These are phyloP conservation scores for Physaria fendleri DNA, from an alignment of 345 rosid genomes.

Conservation along the genomic window DNA sequence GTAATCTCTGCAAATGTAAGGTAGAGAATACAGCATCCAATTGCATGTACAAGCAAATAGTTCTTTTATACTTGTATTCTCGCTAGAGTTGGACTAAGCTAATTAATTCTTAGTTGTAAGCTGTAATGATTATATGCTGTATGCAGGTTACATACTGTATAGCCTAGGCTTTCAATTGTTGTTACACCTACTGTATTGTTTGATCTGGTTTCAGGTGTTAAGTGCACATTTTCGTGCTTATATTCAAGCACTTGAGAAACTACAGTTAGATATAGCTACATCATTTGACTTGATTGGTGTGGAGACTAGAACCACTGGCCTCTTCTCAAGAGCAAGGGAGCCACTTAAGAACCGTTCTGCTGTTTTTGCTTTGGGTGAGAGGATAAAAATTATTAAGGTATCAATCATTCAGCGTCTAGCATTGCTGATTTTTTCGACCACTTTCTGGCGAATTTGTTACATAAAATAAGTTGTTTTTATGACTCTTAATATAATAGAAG, in stretches of 20 bases:
- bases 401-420: neutral
- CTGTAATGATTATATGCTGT: neutral
- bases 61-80: neutral
- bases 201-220: slow-evolving; percentile 58
- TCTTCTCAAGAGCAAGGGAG: slow-evolving; percentile 84
- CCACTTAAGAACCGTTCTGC: slow-evolving; percentile 87
- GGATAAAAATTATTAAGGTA: slow-evolving; percentile 90
- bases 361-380: slow-evolving; percentile 89
- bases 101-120: slow-evolving; percentile 9
- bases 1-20: neutral
- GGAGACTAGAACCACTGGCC: slow-evolving; percentile 79
- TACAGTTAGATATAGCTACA: slow-evolving; percentile 95
- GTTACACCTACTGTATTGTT: slow-evolving; percentile 6
- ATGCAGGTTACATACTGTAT: slow-evolving; percentile 16
- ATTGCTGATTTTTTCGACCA: neutral
- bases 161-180: slow-evolving; percentile 1
- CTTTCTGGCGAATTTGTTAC: neutral
- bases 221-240: slow-evolving; percentile 98
- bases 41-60: slow-evolving; percentile 1
- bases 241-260: slow-evolving; percentile 91
- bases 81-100: slow-evolving; percentile 4
- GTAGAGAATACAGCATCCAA: neutral
- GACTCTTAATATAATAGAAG: neutral
- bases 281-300: slow-evolving; percentile 90
- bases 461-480: slow-evolving; percentile 4